A percentile compares a stretch with the other conserved stretches of the same genome.
Conservation (phyloP, 208 protist genomes). For the Crithidia sp. region DNA sequence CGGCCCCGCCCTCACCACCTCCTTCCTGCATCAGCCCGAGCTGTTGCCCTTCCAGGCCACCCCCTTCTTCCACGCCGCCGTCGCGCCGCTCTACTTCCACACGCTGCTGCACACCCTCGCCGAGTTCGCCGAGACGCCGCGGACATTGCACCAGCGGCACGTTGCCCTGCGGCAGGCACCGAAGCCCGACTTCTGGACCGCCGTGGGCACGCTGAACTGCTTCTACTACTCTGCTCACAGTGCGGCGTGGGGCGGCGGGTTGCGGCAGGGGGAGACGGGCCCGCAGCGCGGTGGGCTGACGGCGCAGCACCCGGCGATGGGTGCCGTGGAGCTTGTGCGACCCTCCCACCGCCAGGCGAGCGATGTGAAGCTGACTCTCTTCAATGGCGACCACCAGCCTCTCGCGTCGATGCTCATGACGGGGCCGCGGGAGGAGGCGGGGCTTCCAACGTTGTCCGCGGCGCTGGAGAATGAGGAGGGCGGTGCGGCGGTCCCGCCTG, state of each 20-base stretch:
- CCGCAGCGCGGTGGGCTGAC: neutral
- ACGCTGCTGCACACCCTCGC: constrained; percentile 78
- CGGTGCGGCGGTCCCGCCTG: neutral
- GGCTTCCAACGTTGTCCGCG: too few species aligned
- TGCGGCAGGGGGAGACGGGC: neutral
- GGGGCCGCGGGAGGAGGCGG: constrained; percentile 25
- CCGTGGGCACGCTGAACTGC: constrained; percentile 72
- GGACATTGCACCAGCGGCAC: constrained; percentile 45
- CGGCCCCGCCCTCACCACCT: constrained; percentile 72
- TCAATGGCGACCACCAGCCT: constrained; percentile 45
- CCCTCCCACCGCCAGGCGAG: constrained; percentile 55
- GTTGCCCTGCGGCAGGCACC: constrained; percentile 58
- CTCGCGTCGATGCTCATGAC: constrained; percentile 77
- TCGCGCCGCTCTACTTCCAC: constrained; percentile 75
- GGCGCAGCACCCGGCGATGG: constrained; percentile 55
- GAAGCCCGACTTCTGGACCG: constrained; percentile 69
- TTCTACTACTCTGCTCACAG: constrained; percentile 66
- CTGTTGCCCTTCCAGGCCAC: constrained; percentile 70
- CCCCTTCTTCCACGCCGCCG: constrained; percentile 52
- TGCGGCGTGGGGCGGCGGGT: neutral
- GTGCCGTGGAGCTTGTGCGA: constrained; percentile 72
- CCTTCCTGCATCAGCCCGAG: constrained; percentile 63
- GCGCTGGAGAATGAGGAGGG: constrained; percentile 1
- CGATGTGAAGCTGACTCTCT: constrained; percentile 81
- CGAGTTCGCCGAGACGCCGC: constrained; percentile 79